phyloP scores from a whole-genome alignment of 371 early-diverging fungal genomes.

The Rhizopus delemar region DNA sequence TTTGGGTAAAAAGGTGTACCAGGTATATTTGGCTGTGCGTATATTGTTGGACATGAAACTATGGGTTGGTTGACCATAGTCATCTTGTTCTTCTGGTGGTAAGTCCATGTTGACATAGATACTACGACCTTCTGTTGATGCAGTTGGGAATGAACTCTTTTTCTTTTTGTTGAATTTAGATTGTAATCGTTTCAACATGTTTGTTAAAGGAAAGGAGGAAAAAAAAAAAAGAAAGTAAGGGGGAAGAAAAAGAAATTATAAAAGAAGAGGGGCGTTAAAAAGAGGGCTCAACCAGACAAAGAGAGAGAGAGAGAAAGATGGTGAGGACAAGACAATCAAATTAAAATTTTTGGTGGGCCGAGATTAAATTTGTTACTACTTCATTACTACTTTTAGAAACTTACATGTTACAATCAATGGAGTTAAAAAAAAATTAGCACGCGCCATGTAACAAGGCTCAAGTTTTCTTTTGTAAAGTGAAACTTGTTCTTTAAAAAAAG shows the following conservation, averaged over 20 bases:
- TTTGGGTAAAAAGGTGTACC: conserved; percentile 88
- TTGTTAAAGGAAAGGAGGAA: not conserved
- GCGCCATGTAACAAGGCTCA: not conserved
- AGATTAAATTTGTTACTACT: conserved; percentile 7
- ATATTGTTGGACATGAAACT: conserved; percentile 65
- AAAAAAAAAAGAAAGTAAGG: not conserved
- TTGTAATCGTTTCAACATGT: not conserved
- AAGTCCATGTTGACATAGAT: conserved; percentile 52
- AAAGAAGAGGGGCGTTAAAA: not conserved
- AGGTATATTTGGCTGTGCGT: conserved; percentile 83
- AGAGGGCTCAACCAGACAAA: not conserved
- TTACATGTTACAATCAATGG: conserved; percentile 3
- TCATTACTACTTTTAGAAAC: not conserved
- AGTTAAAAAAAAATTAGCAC: not conserved
- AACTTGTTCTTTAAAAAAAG: no score
- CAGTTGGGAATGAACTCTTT: conserved; percentile 40
- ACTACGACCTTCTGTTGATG: conserved; percentile 41
- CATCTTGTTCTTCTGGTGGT: conserved; percentile 40
- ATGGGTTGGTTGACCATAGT: conserved; percentile 42
- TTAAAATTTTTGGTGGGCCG: conserved; percentile 8
- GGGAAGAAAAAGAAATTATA: not conserved
- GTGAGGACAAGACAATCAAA: not conserved
- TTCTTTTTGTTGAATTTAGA: conserved; percentile 10
- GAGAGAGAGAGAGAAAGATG: not conserved
- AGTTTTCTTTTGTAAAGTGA: not conserved